These are phyloP conservation scores for Nemania serpens DNA, from an alignment of 2,329 filamentous ascomycete genomes.

Conservation along the genomic window DNA sequence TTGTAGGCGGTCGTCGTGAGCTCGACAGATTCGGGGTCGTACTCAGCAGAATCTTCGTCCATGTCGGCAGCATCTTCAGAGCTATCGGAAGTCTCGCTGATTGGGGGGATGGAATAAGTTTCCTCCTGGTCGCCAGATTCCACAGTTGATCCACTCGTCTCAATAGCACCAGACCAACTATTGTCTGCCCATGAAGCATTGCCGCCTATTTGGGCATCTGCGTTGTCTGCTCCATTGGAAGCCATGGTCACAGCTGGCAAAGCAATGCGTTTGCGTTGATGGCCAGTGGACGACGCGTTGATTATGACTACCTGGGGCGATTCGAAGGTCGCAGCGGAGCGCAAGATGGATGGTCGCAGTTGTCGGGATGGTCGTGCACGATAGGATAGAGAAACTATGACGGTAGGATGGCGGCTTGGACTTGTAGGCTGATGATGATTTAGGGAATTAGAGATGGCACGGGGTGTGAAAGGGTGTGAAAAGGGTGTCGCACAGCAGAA, in stretches of 20 bases:
- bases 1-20: slow-evolving; percentile 48
- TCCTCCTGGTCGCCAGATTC: slow-evolving; percentile 61
- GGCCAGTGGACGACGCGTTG: slow-evolving; percentile 1
- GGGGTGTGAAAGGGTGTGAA: background rate
- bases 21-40: slow-evolving; percentile 58
- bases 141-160: slow-evolving; percentile 58
- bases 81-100: slow-evolving; percentile 52
- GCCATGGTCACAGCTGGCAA: slow-evolving; percentile 31
- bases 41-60: slow-evolving; percentile 60
- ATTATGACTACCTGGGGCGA: slow-evolving; percentile 2
- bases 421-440: background rate
- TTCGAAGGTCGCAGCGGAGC: background rate
- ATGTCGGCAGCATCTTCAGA: slow-evolving; percentile 54
- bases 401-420: background rate
- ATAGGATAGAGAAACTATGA: background rate
- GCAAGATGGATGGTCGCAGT: background rate
- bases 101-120: slow-evolving; percentile 51
- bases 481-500: slow-evolving; percentile 8
- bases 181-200: slow-evolving; percentile 52
- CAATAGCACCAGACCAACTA: slow-evolving; percentile 58
- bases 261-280: background rate
- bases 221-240: slow-evolving; percentile 35
- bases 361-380: background rate
- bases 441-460: too few relatives aligned
- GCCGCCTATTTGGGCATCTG: slow-evolving; percentile 30